Percentiles rank a stretch among this genome's conserved stretches.
Evolutionary conservation across 192 early-diverging fungal genomes (phyloP).

Genomic region (Coemansia aciculifera): DNA sequence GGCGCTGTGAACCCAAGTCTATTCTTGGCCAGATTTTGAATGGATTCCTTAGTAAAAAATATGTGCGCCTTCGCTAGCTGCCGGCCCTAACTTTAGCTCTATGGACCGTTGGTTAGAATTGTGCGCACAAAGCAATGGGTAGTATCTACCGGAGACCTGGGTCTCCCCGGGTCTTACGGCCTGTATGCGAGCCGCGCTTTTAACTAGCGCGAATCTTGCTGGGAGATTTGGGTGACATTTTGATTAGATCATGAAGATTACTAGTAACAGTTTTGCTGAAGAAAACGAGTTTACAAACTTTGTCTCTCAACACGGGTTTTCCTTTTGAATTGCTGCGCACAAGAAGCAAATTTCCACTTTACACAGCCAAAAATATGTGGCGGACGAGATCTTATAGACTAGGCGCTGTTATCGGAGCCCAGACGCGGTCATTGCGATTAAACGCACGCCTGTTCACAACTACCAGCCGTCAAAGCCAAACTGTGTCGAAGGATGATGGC

Average conservation of each 20-base stretch:
- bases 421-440: neutral
- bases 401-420: neutral
- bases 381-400: neutral
- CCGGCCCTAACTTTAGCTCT: neutral
- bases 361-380: neutral
- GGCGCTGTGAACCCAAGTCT: neutral
- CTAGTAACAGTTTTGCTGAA: neutral
- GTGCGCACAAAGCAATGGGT: constrained; percentile 15
- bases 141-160: constrained; percentile 13
- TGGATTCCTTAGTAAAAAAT: neutral
- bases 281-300: neutral
- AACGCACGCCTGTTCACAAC: neutral
- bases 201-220: constrained; percentile 1
- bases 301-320: neutral
- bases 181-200: constrained; percentile 18
- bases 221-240: constrained; percentile 5
- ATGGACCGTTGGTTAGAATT: constrained; percentile 16
- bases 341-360: neutral
- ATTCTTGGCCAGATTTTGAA: neutral
- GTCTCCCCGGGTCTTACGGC: constrained; percentile 13
- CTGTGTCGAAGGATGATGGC: neutral
- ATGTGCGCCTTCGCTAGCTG: constrained; percentile 27
- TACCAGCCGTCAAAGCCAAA: neutral
- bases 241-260: neutral
- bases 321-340: neutral